These are phyloP conservation scores for Mariannaea elegans DNA, from an alignment of 2,329 filamentous ascomycete genomes.

Conservation along the genomic window DNA sequence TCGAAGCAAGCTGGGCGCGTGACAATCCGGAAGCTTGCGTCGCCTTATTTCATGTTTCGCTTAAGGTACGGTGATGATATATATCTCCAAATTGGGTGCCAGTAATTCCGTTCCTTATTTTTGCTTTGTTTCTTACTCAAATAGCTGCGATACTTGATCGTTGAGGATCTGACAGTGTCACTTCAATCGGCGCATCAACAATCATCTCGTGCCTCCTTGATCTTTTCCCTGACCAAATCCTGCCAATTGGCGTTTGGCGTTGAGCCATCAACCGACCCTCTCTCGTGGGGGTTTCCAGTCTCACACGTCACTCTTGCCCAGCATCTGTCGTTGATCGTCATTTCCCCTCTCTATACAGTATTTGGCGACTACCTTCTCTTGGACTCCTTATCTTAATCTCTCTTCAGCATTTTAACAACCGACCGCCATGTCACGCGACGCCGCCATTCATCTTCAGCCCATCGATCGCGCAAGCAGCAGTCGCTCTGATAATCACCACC, in stretches of 20 bases:
- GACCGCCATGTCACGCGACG: conserved; percentile 52
- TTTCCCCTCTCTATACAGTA: background rate
- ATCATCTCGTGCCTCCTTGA: background rate
- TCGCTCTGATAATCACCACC: conserved; percentile 28
- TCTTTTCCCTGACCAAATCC: background rate
- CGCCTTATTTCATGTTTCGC: background rate
- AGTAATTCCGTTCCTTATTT: too few relatives aligned
- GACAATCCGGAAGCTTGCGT: background rate
- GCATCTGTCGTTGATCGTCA: background rate
- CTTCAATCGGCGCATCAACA: background rate
- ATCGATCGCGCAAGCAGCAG: conserved; percentile 39
- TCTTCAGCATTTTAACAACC: background rate
- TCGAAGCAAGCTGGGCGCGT: background rate
- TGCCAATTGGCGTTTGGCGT: background rate
- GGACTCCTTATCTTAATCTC: background rate
- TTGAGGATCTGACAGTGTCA: background rate
- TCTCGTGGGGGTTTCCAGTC: background rate
- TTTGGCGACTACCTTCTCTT: conserved; percentile 2
- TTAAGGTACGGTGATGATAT: too few relatives aligned
- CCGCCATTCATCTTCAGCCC: conserved; percentile 52
- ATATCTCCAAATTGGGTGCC: too few relatives aligned
- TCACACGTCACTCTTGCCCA: conserved; percentile 9
- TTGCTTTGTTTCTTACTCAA: background rate
- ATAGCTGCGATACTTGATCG: background rate
- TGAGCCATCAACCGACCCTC: background rate